Conservation (phyloP, 805 yeast species). For the Teunomyces atbi region DNA sequence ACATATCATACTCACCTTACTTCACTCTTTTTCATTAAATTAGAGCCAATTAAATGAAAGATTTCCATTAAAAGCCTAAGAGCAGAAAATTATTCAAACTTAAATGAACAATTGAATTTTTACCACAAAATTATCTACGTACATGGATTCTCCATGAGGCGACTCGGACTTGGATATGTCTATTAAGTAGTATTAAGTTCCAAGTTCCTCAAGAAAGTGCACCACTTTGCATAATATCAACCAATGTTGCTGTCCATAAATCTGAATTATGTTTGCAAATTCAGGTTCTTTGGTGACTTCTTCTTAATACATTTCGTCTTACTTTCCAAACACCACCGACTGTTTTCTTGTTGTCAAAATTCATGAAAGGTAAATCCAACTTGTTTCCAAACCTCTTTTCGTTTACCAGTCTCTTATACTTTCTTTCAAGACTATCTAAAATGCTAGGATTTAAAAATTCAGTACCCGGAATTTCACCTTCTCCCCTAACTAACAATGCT, state of each 20-base stretch:
- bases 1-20: no score
- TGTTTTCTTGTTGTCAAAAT: constrained; percentile 32
- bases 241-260: background rate
- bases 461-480: constrained; percentile 62
- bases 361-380: constrained; percentile 17
- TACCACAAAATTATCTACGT: no score
- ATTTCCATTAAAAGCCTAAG: no score
- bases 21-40: no score
- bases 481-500: constrained; percentile 56
- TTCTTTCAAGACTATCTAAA: constrained; percentile 19
- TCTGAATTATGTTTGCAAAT: background rate
- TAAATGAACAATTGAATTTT: no score
- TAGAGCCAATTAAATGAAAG: no score
- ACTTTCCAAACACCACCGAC: constrained; percentile 59
- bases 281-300: constrained; percentile 10
- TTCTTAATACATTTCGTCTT: constrained; percentile 53
- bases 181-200: no score
- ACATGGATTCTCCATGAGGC: no score
- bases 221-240: background rate
- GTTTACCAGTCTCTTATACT: constrained; percentile 3
- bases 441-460: constrained; percentile 43
- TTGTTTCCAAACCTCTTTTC: constrained; percentile 4
- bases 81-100: no score
- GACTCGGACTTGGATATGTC: no score
- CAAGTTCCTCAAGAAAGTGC: no score